Percentiles rank a stretch among this genome's conserved stretches.
Conservation (phyloP, 2,329 filamentous ascomycete genomes). For the Phialemonium atrogriseum region DNA sequence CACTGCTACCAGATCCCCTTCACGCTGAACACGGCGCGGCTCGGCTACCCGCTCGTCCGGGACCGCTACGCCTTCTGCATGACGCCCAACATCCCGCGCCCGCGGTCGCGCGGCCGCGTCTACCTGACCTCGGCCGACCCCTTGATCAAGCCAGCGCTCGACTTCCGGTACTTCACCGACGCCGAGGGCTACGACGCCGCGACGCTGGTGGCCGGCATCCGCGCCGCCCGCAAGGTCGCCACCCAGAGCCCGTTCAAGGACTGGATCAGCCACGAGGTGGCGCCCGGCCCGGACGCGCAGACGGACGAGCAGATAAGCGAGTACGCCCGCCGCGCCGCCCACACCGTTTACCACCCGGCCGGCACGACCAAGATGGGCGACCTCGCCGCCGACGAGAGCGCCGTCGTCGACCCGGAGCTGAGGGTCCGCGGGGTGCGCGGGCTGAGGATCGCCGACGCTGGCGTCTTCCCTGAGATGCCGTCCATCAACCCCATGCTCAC, state of each 20-base stretch:
- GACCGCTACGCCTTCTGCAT: conserved; percentile 85
- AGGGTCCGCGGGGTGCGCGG: conserved; percentile 65
- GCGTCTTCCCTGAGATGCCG: conserved; percentile 81
- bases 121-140: conserved; percentile 73
- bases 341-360: conserved; percentile 85
- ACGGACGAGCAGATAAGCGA: conserved; percentile 73
- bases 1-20: conserved; percentile 96
- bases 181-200: conserved; percentile 78
- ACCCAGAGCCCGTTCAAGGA: conserved; percentile 68
- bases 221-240: conserved; percentile 69
- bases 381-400: conserved; percentile 55
- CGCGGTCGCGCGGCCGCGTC: conserved; percentile 67
- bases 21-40: conserved; percentile 71
- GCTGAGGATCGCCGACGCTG: conserved; percentile 75
- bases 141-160: conserved; percentile 68
- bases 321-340: conserved; percentile 72
- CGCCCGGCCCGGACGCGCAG: conserved; percentile 64
- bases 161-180: conserved; percentile 87
- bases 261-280: conserved; percentile 77
- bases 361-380: conserved; percentile 90
- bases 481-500: conserved; percentile 86
- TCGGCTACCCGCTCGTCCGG: conserved; percentile 57
- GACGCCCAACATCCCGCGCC: conserved; percentile 83
- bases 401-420: conserved; percentile 72
- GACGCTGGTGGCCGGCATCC: conserved; percentile 69